These are phyloP conservation scores for Cladorrhinum samala DNA, from an alignment of 495 filamentous ascomycete genomes.

Conservation along the genomic window DNA sequence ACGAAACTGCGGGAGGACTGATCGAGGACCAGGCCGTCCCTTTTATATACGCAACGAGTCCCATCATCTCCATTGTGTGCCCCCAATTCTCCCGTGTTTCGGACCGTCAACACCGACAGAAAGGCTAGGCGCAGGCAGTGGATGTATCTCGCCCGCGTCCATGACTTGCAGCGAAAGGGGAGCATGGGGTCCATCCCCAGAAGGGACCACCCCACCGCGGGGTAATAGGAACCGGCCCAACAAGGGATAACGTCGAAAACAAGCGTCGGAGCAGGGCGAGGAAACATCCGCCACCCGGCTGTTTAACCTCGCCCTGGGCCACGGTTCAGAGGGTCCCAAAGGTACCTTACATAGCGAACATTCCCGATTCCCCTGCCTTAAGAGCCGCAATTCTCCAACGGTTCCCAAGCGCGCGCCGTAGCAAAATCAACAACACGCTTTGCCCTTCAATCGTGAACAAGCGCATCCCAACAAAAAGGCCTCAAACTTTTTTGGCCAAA, in stretches of 20 bases:
- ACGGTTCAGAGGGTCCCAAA: too few species aligned
- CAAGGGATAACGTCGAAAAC: not conserved
- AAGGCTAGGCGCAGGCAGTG: conserved; percentile 32
- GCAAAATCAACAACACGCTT: not conserved
- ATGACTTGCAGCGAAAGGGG: not conserved
- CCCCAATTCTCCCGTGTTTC: conserved; percentile 40
- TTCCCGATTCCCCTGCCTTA: not conserved
- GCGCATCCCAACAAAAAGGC: not conserved
- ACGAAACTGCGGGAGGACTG: not conserved
- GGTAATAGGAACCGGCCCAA: not conserved
- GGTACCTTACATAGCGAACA: conserved; percentile 5
- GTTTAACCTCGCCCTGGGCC: not conserved
- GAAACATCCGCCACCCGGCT: conserved; percentile 3
- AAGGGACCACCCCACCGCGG: not conserved
- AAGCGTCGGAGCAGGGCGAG: conserved; percentile 4
- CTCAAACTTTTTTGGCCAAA: not conserved
- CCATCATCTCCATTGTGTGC: conserved; percentile 13
- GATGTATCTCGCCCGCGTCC: conserved; percentile 19
- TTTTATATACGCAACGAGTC: conserved; percentile 22
- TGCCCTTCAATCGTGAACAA: not conserved
- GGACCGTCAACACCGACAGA: conserved; percentile 45
- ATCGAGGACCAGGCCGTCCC: not conserved
- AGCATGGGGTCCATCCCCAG: not conserved
- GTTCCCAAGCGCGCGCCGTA: not conserved
- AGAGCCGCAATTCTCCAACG: conserved; percentile 1